Percentiles rank a stretch among this genome's conserved stretches.
These are phyloP conservation scores for Coemansia guatemalensis DNA, from an alignment of 192 early-diverging fungal genomes.

Conservation along the genomic window DNA sequence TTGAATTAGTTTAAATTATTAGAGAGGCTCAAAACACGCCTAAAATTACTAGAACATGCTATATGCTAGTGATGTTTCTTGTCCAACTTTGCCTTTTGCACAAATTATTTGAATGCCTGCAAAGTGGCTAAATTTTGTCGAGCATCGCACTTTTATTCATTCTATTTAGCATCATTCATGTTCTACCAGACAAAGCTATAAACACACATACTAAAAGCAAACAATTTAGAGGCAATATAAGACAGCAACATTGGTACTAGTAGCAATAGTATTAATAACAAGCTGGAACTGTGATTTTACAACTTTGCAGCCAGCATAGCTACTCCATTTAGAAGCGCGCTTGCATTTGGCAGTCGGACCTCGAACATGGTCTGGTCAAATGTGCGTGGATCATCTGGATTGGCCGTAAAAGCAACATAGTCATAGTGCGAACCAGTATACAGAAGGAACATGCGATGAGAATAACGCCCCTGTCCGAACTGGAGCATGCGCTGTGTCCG, in stretches of 20 bases:
- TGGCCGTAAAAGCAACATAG: conserved; percentile 57
- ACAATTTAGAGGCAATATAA: neutral
- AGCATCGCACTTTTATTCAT: neutral
- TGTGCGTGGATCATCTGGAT: conserved; percentile 34
- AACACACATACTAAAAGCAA: neutral
- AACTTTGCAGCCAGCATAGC: conserved; percentile 23
- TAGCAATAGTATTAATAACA: neutral
- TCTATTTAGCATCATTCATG: neutral
- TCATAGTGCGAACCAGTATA: conserved; percentile 73
- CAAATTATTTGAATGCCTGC: neutral
- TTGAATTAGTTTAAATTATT: neutral
- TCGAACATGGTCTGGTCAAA: conserved; percentile 66
- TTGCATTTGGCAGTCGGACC: conserved; percentile 10
- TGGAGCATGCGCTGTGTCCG: conserved; percentile 55
- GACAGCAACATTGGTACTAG: neutral
- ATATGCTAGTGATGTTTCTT: neutral
- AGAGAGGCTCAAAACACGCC: neutral
- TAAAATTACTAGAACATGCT: neutral
- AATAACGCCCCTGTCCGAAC: conserved; percentile 60
- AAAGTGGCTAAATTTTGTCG: neutral
- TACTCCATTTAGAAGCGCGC: conserved; percentile 15
- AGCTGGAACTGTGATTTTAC: neutral
- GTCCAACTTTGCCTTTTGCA: neutral
- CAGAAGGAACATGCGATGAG: conserved; percentile 49
- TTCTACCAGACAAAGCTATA: neutral